Evolutionary conservation across 1,139 yeast genomes (phyloP).

Genomic region (Pichia sp.): DNA sequence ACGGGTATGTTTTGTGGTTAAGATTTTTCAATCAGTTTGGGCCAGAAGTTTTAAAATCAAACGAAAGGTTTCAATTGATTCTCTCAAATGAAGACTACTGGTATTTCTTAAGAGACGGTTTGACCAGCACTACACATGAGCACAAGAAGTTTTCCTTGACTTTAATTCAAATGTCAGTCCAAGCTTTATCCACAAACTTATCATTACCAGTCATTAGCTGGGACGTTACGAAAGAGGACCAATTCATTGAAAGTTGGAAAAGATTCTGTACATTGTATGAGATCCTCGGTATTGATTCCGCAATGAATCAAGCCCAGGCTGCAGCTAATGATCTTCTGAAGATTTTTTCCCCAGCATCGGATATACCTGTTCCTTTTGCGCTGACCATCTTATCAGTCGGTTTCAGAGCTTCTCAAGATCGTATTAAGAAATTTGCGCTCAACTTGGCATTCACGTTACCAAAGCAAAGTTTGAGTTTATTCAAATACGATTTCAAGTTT

Average conservation of each 20-base stretch:
- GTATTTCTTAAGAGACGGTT: conserved; percentile 47
- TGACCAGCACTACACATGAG: conserved; percentile 55
- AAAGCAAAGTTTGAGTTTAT: conserved; percentile 34
- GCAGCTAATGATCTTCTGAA: conserved; percentile 57
- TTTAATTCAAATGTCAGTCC: conserved; percentile 54
- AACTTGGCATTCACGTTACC: conserved; percentile 50
- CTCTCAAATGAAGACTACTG: conserved; percentile 44
- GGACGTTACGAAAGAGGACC: conserved; percentile 27
- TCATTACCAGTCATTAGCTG: conserved; percentile 39
- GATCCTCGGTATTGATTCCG: conserved; percentile 76
- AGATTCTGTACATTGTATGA: conserved; percentile 69
- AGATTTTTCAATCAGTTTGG: conserved; percentile 33
- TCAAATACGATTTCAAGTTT: conserved; percentile 39
- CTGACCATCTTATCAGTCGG: conserved; percentile 69
- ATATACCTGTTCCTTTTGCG: conserved; percentile 63
- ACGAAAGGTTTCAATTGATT: conserved; percentile 27
- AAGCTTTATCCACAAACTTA: conserved; percentile 33
- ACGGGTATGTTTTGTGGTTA: conserved; percentile 48
- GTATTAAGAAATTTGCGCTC: conserved; percentile 61
- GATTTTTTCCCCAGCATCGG: conserved; percentile 42
- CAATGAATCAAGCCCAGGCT: conserved; percentile 80
- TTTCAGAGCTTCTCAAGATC: conserved; percentile 68
- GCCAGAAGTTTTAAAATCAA: conserved; percentile 16
- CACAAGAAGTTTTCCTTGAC: conserved; percentile 66
- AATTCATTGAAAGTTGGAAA: conserved; percentile 53